A percentile compares a stretch with the other conserved stretches of the same genome.
phyloP scores from a whole-genome alignment of 306 rosid species.

The Vicia faba region DNA sequence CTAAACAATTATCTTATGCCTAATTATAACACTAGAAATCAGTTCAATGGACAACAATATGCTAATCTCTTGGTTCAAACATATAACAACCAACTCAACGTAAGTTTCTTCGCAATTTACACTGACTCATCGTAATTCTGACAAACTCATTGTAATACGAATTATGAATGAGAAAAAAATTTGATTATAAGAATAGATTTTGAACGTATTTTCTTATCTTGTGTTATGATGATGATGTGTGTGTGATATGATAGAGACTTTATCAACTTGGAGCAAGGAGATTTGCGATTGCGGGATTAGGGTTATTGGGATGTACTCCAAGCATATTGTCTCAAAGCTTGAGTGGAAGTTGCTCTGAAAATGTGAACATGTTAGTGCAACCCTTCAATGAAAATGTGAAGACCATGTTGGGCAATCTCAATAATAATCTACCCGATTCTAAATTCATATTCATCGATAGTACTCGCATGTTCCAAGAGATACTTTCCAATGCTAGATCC shows the following conservation, averaged over 20 bases:
- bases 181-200: too few species aligned
- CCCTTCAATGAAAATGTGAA: constrained; percentile 78
- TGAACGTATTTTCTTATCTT: too few species aligned
- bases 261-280: constrained; percentile 91
- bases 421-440: constrained; percentile 67
- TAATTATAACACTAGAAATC: constrained; percentile 67
- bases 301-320: constrained; percentile 88
- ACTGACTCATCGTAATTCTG: too few species aligned
- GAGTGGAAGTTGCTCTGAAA: constrained; percentile 66
- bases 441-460: constrained; percentile 59
- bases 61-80: constrained; percentile 69
- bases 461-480: constrained; percentile 60
- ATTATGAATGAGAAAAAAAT: too few species aligned
- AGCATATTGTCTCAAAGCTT: constrained; percentile 77
- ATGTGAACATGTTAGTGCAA: constrained; percentile 72
- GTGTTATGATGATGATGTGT: not conserved
- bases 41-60: constrained; percentile 67
- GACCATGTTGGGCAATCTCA: constrained; percentile 60
- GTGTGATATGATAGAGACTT: constrained; percentile 51
- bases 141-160: too few species aligned
- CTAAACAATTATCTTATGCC: constrained; percentile 96
- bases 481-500: constrained; percentile 57
- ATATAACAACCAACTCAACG: constrained; percentile 71
- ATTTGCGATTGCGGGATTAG: constrained; percentile 69
- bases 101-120: constrained; percentile 29